Evolutionary conservation across 768 basidiomycete species (phyloP), one percentile per base, ranked within the genome.

Genomic region (Lactarius hengduanensis): DNA sequence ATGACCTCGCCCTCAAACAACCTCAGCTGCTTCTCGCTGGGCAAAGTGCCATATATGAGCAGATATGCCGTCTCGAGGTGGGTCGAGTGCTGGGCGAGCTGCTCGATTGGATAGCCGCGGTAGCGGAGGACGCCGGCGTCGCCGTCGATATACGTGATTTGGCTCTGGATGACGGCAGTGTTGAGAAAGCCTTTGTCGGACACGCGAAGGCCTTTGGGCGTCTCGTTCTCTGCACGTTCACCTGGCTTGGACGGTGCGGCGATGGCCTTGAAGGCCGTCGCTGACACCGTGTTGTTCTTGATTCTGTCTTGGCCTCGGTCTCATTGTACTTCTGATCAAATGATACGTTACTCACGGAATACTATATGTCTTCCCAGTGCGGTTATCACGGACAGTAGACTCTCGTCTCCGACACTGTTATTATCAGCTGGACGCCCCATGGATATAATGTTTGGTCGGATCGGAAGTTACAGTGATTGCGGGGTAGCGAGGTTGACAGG

Each of bases 101-200:
- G 90, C 73, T 96, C 94, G 70, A 96, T 96, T 18, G 94, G 94
- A 74, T 94, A 95, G 26, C 94, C 94, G 77, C 93, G 66, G 77
- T 92, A 93, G 56, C 91, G 86, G 66, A 92, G 76, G 59, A 92
- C 84, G 81, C 65, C 59, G 7, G 84, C 88, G 22, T 94, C 91
- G 57, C 94, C 94, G 73, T 96, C 94, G 69, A 96, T 96, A 71
- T 88, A 96, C 0, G 94, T 95, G 71, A 96, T 95, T 72, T 84
- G 77, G 70, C 90, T 92, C 70, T 85, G 79, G 64, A 92, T 83
- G 61, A 92, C 90, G 56, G 91, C 90, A 7, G 91, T 93, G 69
- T 93, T 92, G 75, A 92, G 74, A 76, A 91, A 94, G 16, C 90
- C 92, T 76, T 84, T 86, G 78, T 94, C 92, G 30, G 84, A 78